A percentile compares a stretch with the other conserved stretches of the same genome.
Conservation (phyloP, 352 stramenopile species). For the Globisporangium echinulatum region DNA sequence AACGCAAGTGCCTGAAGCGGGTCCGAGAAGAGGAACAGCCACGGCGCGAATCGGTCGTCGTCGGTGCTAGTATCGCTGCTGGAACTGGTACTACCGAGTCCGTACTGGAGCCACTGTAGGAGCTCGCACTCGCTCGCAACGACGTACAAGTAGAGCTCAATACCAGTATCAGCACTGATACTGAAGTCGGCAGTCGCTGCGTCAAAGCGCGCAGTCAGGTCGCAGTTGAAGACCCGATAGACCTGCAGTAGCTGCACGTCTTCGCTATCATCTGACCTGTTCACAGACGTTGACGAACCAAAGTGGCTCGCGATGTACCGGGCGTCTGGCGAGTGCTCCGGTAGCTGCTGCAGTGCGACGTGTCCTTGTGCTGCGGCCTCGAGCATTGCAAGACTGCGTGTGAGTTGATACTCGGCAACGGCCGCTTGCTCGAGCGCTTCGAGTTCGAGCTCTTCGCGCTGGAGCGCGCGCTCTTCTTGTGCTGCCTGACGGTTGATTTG, state of each 20-base stretch:
- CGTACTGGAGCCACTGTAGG: constrained; percentile 28
- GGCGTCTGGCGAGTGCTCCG: constrained; percentile 35
- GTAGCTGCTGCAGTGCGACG: constrained; percentile 45
- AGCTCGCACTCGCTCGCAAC: constrained; percentile 26
- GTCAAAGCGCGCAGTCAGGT: constrained; percentile 23
- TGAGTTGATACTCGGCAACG: constrained; percentile 32
- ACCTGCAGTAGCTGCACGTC: constrained; percentile 31
- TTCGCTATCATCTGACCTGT: too few species aligned
- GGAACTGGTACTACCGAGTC: constrained; percentile 9
- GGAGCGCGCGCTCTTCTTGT: constrained; percentile 13
- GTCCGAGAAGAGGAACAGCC: constrained; percentile 38
- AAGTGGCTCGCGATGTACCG: constrained; percentile 27
- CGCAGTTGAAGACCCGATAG: constrained; percentile 39
- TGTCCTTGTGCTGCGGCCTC: constrained; percentile 23
- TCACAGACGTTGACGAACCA: not conserved
- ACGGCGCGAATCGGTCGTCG: constrained; percentile 6
- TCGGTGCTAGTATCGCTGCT: not conserved
- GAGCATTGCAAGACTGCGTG: constrained; percentile 25
- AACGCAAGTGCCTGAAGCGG: constrained; percentile 25
- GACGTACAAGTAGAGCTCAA: constrained; percentile 37
- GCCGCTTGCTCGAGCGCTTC: constrained; percentile 45
- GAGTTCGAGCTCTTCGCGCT: constrained; percentile 25
- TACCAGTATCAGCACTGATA: not conserved
- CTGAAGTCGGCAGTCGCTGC: not conserved
- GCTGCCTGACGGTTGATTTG: constrained; percentile 20